These are phyloP conservation scores for Erodium moschatum DNA, from an alignment of 441 rosid genomes.

Conservation along the genomic window DNA sequence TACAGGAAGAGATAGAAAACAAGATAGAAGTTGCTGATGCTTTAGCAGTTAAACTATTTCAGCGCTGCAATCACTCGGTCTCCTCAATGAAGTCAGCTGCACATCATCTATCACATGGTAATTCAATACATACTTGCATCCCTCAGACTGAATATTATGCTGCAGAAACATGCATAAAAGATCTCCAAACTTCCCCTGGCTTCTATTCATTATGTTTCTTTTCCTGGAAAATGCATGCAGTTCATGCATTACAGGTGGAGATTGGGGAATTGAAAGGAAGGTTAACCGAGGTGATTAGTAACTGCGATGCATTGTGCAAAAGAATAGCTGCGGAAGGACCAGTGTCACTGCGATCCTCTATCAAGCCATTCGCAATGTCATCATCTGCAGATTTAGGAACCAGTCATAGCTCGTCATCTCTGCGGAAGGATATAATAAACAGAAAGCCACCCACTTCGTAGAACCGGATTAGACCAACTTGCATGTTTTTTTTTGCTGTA, in stretches of 20 bases:
- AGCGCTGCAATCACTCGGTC: conserved; percentile 60
- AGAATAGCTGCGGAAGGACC: conserved; percentile 65
- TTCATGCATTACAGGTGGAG: conserved; percentile 77
- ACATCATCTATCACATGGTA: conserved; percentile 79
- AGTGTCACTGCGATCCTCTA: conserved; percentile 45
- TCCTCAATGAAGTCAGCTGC: conserved; percentile 73
- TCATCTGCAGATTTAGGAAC: conserved; percentile 23
- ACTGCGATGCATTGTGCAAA: conserved; percentile 68
- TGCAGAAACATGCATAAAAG: background rate
- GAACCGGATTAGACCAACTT: conserved; percentile 20
- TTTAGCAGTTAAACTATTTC: conserved; percentile 72
- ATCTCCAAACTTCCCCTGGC: background rate
- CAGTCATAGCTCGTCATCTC: conserved; percentile 21
- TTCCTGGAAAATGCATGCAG: conserved; percentile 30
- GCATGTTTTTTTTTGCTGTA: background rate
- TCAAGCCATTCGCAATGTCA: conserved; percentile 42
- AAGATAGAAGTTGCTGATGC: conserved; percentile 90
- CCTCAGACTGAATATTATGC: background rate
- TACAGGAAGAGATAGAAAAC: conserved; percentile 86
- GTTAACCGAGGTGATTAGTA: conserved; percentile 70
- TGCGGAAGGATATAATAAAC: conserved; percentile 22
- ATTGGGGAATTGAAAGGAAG: conserved; percentile 86
- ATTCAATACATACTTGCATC: background rate
- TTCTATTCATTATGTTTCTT: background rate
- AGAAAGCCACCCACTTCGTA: conserved; percentile 24